Percentiles rank a stretch among this genome's conserved stretches.
phyloP scores from a whole-genome alignment of 306 rosid genomes.

The Argentina anserina region DNA sequence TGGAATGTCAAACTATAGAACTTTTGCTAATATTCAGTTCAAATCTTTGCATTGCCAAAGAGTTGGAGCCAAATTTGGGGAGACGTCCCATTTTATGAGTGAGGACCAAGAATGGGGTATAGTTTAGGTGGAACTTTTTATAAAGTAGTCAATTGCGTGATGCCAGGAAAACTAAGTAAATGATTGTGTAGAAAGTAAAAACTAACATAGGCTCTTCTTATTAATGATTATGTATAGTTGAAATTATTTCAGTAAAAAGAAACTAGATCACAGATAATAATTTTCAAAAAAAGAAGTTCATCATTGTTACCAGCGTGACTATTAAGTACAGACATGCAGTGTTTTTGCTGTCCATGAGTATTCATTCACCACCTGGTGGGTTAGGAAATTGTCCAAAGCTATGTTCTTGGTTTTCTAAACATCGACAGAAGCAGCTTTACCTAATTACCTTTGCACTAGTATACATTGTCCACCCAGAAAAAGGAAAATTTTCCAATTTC shows the following conservation, averaged over 20 bases:
- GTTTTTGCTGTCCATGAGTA: background rate
- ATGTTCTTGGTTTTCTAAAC: constrained; percentile 30
- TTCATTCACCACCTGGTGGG: background rate
- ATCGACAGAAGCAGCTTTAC: constrained; percentile 24
- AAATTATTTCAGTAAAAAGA: background rate
- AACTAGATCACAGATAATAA: constrained; percentile 7
- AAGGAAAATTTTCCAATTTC: background rate
- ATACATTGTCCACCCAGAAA: constrained; percentile 19
- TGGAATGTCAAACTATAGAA: background rate
- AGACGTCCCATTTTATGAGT: background rate
- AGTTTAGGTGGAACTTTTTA: constrained; percentile 2
- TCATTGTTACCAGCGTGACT: constrained; percentile 19
- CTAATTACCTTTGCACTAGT: constrained; percentile 25
- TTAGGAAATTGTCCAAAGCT: constrained; percentile 29
- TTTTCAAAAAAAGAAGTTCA: background rate
- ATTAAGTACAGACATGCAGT: constrained; percentile 15
- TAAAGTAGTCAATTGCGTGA: constrained; percentile 5
- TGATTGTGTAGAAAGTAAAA: background rate
- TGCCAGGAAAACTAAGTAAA: background rate
- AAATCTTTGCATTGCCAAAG: background rate
- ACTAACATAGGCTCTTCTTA: background rate
- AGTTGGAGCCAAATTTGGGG: background rate
- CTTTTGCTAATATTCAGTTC: background rate
- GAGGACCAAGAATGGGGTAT: constrained; percentile 17
- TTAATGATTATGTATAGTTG: background rate